Percentiles rank a stretch among this genome's conserved stretches.
These are phyloP conservation scores for Eucalyptus sp. DNA, from an alignment of 345 rosid species.

Conservation along the genomic window DNA sequence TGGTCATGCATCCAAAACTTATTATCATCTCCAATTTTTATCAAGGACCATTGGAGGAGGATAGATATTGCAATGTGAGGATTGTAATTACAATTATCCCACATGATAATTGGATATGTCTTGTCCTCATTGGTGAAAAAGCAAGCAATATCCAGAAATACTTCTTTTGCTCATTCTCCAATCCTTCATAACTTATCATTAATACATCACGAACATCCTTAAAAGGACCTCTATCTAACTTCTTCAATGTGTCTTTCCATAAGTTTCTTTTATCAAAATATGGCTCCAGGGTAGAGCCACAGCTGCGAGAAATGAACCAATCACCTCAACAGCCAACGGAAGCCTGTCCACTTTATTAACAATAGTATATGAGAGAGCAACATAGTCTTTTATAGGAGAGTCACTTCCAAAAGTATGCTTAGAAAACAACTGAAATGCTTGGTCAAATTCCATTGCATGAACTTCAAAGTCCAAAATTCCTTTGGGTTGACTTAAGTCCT, in stretches of 20 bases:
- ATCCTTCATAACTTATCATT: neutral
- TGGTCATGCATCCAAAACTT: neutral
- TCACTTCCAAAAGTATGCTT: neutral
- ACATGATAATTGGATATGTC: neutral
- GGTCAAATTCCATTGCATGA: neutral
- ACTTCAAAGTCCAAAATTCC: neutral
- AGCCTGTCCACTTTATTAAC: neutral
- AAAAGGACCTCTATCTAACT: neutral
- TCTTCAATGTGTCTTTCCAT: neutral
- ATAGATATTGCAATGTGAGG: neutral
- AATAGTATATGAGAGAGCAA: too few species aligned
- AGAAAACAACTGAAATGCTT: neutral
- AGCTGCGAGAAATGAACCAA: neutral
- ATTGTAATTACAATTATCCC: neutral
- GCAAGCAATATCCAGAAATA: constrained; percentile 4
- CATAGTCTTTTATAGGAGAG: neutral
- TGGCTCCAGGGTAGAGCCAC: neutral
- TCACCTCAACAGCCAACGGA: neutral
- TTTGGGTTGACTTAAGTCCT: neutral
- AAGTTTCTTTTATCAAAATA: neutral
- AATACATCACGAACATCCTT: neutral
- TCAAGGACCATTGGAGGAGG: neutral
- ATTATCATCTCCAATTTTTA: neutral
- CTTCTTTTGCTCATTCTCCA: neutral
- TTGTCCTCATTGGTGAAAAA: neutral